Evolutionary conservation across 805 yeast species (phyloP).

Genomic region (Candida awuae): DNA sequence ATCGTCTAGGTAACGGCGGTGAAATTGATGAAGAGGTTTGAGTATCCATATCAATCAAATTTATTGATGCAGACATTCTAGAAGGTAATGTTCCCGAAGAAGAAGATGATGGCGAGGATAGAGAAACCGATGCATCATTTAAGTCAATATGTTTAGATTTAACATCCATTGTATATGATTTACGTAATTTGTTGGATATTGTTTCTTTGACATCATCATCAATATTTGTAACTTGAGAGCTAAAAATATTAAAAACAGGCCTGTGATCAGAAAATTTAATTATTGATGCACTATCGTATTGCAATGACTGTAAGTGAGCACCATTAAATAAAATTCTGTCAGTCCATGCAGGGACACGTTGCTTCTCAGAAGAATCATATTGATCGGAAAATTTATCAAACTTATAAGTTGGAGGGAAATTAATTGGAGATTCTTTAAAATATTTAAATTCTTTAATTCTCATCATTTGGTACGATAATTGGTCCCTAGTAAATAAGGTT

Average conservation of each 20-base stretch:
- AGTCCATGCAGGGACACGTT: slow-evolving; percentile 93
- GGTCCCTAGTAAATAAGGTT: slow-evolving; percentile 63
- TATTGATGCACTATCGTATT: slow-evolving; percentile 57
- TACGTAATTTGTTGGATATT: slow-evolving; percentile 52
- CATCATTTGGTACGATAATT: slow-evolving; percentile 66
- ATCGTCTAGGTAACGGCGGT: slow-evolving; percentile 14
- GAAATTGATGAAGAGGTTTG: slow-evolving; percentile 12
- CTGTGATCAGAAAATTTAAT: slow-evolving; percentile 78
- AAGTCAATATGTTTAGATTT: slow-evolving; percentile 21
- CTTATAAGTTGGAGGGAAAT: slow-evolving; percentile 85
- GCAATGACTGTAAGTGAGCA: slow-evolving; percentile 46
- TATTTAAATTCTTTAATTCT: slow-evolving; percentile 64
- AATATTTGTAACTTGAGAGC: slow-evolving; percentile 56
- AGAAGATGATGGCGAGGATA: slow-evolving; percentile 15
- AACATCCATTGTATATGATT: slow-evolving; percentile 37
- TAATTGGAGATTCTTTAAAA: slow-evolving; percentile 68
- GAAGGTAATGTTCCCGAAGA: slow-evolving; percentile 14
- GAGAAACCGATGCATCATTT: slow-evolving; percentile 21
- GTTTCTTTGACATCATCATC: slow-evolving; percentile 53
- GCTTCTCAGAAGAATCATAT: slow-evolving; percentile 88
- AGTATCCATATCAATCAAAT: slow-evolving; percentile 20
- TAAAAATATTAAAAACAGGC: slow-evolving; percentile 81
- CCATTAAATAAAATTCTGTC: slow-evolving; percentile 76
- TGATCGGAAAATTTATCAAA: slow-evolving; percentile 74
- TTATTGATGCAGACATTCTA: slow-evolving; percentile 4